phyloP scores from a whole-genome alignment of 805 yeast species.

The Ogataea nakhonphanomensis region DNA sequence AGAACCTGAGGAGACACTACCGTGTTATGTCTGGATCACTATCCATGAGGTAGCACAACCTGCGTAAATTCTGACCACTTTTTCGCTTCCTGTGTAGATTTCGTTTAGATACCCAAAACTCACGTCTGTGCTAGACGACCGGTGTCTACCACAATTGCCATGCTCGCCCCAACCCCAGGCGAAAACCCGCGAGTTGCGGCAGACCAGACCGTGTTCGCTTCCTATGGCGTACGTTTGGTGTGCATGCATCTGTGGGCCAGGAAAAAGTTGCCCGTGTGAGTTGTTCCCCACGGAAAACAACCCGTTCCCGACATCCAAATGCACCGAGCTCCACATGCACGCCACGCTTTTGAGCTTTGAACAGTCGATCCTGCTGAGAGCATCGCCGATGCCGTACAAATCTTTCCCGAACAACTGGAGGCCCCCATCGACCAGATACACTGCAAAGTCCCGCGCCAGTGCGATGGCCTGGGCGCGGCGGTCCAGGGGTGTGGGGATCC shows the following conservation, averaged over 20 bases:
- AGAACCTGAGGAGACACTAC: constrained; percentile 68
- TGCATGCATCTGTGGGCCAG: constrained; percentile 4
- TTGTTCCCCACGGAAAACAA: constrained; percentile 67
- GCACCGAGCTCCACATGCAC: constrained; percentile 82
- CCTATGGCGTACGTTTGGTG: constrained; percentile 49
- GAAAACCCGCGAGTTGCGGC: constrained; percentile 36
- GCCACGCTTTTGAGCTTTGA: constrained; percentile 27
- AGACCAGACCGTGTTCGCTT: constrained; percentile 77
- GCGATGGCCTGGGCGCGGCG: constrained; percentile 21
- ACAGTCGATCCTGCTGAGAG: constrained; percentile 1
- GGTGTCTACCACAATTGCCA: constrained; percentile 76
- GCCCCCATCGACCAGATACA: constrained; percentile 26
- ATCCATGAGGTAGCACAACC: constrained; percentile 76
- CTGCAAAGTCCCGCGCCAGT: constrained; percentile 61
- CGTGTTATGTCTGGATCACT: constrained; percentile 1
- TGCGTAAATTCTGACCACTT: constrained; percentile 40
- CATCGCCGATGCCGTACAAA: constrained; percentile 19
- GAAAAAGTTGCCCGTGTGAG: constrained; percentile 64
- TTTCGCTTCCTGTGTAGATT: constrained; percentile 26
- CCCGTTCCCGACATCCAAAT: constrained; percentile 33
- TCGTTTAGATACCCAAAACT: constrained; percentile 37
- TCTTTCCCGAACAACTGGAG: constrained; percentile 33
- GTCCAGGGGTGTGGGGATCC: constrained; percentile 22
- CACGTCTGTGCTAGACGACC: constrained; percentile 26
- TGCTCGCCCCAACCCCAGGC: constrained; percentile 99